Base-by-base conservation (phyloP, 768 basidiomycete genomes). In the Amanita fuliginea region DNA sequence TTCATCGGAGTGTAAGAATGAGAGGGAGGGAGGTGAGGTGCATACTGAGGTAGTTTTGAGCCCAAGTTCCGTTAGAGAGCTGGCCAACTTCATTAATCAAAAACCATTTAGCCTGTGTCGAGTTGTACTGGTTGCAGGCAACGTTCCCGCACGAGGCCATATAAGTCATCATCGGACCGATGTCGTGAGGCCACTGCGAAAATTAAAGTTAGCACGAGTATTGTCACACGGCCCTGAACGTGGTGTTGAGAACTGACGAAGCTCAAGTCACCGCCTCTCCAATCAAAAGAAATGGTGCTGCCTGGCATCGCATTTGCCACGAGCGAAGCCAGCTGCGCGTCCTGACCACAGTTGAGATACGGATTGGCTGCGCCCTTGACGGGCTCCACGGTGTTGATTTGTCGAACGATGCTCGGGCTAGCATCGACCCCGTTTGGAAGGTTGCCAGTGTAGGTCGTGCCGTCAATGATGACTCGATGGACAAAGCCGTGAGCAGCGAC, bases 21-120 rank as follows among this genome's bases (percentile, higher is more conserved):
- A 32, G 19, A 28, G 9, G 14, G 19, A 35, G 9, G n/a, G 3
- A 35, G 19, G 16, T 8, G 5, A 46, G 19, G 44, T 46, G 46
- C 42, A 19, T 19, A 51, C 42, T 18, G 7, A 46, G 18, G 35
- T 16, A 16, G 7, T n/a, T 16, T 22, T 45, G 43, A 1, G 35
- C 45, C 51, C 51, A 51, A 9, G 36, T 26, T 30, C 64, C 66
- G 4, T 62, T 55, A 56, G 59, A 33, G 16, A 66, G 51, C 16
- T 62, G 56, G 0, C 71, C 71, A 6, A 61, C 63, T 55, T 72
- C 61, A 34, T 61, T 59, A 51, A 76, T 72, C 70, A 79, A 78
- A 66, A 80, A 77, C 74, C 74, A 80, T 55, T 70, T 59, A 3
- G 74, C 74, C 22, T 67, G 52, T 34, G 62, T 62, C 1, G 72